Evolutionary conservation across 2,329 filamentous ascomycete genomes (phyloP), one percentile per base, ranked within the genome.

Genomic region (Cytospora mali): DNA sequence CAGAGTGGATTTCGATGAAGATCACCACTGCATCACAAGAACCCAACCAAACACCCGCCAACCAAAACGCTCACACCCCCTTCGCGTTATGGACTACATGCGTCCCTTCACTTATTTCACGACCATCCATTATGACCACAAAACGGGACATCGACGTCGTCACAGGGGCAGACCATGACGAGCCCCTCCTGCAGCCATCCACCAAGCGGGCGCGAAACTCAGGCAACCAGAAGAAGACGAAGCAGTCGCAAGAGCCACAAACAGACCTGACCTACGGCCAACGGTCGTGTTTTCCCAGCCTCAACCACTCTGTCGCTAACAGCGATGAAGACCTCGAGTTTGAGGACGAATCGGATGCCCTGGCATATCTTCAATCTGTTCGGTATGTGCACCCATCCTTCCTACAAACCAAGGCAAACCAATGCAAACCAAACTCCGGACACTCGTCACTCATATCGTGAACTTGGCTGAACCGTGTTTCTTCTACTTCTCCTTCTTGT

Each of bases 301-400:
- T 85, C 16, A 82, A 85, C 52, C 79, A 82, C 64, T 67, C 73
- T n/a, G 74, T 77, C 62, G 72, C 74, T 48, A 73, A 78, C 4
- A 75, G 72, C 11, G 83, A 84, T 55, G 82, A 85, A 46, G 86
- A 88, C 63, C 76, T 88, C 1, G 86, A 88, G 61, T 90, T 89
- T 68, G 88, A 89, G 54, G 86, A 88, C 55, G 84, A 88, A 59
- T 78, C 81, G 33, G 87, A 90, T 74, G 88, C 88, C 1, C 76
- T 92, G 69, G 86, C 85, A 57, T 93, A 93, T 76, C 75, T 93
- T 64, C 82, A 81, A 68, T 86, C 88, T 74, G 89, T 92, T 61
- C 83, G 89, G 89, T 91, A 79, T 82, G 83, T 72, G n/a, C 10
- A 18, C 11, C 39, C 6, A 59, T 54, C 52, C 49, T 39, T 27